Evolutionary conservation across 2,329 filamentous ascomycete species (phyloP), one percentile per base, ranked within the genome.

Genomic region (Pyrenophora seminiperda): DNA sequence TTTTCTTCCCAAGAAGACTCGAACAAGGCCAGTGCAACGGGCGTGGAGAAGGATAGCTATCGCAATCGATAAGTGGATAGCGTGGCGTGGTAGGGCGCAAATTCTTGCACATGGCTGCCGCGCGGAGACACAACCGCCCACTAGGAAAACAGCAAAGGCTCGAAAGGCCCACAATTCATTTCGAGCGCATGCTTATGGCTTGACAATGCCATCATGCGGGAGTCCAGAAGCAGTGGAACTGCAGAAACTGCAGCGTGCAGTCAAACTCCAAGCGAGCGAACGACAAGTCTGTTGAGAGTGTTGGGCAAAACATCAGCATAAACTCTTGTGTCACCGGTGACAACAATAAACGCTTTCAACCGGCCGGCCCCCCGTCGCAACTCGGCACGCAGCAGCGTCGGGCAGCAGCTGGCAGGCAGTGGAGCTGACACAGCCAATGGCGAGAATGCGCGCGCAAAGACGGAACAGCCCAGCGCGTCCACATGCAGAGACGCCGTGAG

Each of bases 41-140:
- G 19, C 59, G 60, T 60, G 63, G 62, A 54, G 60, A 63, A 50
- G 66, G 63, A 47, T 58, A 61, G 60, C 41, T 62, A 67, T 69
- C 63, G 66, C 47, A 47, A 69, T 69, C 65, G 68, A 70, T 70
- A 68, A 61, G 66, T 65, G 65, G 67, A 68, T 67, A 68, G 61
- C 58, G 56, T 39, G 61, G 51, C 40, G 56, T 51, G 54, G 56
- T 39, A 62, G 51, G 42, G 56, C 53, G 54, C 54, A 63, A 62
- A 63, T 38, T 56, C 57, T 53, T 50, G 51, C 50, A 52, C 48
- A 45, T 54, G 42, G 54, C 55, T 64, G 61, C 57, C 62, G 59
- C 56, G 61, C 58, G 58, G 61, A 56, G 60, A 44, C 24, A 27
- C 19, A 36, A 46, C 38, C 11, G 50, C 48, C 59, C 64, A 67